Conservation (phyloP, 306 rosid species). For the Gleditsia sinensis region DNA sequence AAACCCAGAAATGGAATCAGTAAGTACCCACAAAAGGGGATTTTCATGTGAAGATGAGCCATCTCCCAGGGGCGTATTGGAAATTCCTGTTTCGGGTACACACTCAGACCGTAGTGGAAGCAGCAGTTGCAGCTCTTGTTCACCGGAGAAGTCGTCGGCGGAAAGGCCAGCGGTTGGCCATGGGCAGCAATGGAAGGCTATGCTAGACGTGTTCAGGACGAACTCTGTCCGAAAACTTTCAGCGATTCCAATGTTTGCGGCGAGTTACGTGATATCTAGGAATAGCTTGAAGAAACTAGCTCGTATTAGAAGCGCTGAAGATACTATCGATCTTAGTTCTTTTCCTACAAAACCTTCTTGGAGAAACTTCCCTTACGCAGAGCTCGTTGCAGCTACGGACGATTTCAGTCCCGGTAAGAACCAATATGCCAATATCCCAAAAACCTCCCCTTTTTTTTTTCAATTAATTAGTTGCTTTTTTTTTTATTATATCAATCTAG, state of each 20-base stretch:
- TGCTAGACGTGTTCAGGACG: constrained; percentile 59
- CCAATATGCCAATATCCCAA: too few species aligned
- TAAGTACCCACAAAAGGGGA: constrained; percentile 3
- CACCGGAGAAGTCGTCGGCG: constrained; percentile 31
- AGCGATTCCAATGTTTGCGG: constrained; percentile 52
- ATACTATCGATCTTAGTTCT: constrained; percentile 19
- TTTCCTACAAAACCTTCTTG: constrained; percentile 61
- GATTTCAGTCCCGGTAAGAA: constrained; percentile 57
- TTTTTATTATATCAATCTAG: too few species aligned
- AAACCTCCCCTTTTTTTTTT: too few species aligned
- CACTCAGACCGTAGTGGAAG: constrained; percentile 56
- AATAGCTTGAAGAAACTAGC: constrained; percentile 55
- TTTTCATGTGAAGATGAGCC: constrained; percentile 33
- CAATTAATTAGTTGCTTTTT: not conserved
- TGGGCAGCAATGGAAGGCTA: constrained; percentile 51
- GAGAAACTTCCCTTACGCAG: constrained; percentile 56
- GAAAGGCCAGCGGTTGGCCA: not conserved
- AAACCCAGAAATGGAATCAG: constrained; percentile 27
- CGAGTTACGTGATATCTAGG: constrained; percentile 51
- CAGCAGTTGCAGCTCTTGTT: constrained; percentile 28
- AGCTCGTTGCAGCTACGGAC: constrained; percentile 62
- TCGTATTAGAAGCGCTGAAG: constrained; percentile 51
- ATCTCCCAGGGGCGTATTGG: constrained; percentile 78
- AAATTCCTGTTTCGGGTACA: constrained; percentile 45
- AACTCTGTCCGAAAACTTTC: constrained; percentile 61